Evolutionary conservation across 805 yeast genomes (phyloP), one percentile per base, ranked within the genome.

Genomic region (Ogataea ganodermae): DNA sequence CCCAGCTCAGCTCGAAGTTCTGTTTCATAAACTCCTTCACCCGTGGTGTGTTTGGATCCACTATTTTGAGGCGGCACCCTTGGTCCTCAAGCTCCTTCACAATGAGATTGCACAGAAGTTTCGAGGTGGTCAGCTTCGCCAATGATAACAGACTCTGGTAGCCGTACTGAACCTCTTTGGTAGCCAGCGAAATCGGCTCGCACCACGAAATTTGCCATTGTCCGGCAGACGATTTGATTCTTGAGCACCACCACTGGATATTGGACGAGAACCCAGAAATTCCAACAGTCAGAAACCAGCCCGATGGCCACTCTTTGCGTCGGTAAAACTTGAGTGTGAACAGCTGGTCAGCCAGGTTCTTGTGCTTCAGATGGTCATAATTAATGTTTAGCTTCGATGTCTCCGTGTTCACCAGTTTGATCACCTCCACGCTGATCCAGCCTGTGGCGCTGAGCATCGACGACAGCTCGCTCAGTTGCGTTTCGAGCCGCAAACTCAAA

Each of bases 401-500:
- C 59, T 83, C 90, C 18, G 69, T 71, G 2, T 73, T 71, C 2
- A 73, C 67, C 23, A 86, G 57, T 26, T 67, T 71, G 39, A 86
- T 72, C 33, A 79, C 73, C 33, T 77, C 79, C 53, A 79, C 79
- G n/a, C 72, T 69, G 5, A 79, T 73, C 94, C 94, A 87, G 23
- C 84, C 87, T 0, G 83, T 77, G 0, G 88, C 84, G 30, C 73
- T 70, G 45, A 88, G 74, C 50, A 83, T 73, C 7, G 79, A 74
- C 10, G 78, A 67, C 23, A 83, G 68, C 48, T 83, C 85, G 36
- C 72, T 68, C 46, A 71, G 70, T 45, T 74, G 72, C 3, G 76
- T 72, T 28, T 78, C 75, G 24, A 80, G 62, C 38, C 82, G 70
- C 40, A 84, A 65, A 31, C 69, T 73, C 24, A 77, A 62, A 31